These are phyloP conservation scores for Spizellomyces punctatus DNA, from an alignment of 192 early-diverging fungal genomes.

Conservation along the genomic window DNA sequence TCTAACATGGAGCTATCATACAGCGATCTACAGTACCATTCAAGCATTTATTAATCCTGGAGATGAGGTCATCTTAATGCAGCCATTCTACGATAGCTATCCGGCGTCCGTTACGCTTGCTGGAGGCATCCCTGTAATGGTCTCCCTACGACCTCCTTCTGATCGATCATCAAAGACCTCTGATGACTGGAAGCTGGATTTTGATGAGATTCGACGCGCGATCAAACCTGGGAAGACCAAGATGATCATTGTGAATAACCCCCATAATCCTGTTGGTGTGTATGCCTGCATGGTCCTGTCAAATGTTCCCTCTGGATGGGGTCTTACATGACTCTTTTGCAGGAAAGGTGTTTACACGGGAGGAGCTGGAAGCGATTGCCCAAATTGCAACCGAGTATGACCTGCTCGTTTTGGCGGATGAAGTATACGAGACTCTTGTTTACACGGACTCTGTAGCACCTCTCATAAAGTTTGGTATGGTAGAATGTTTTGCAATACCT, in stretches of 20 bases:
- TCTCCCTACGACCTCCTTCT: slow-evolving; percentile 71
- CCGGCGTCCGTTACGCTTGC: slow-evolving; percentile 73
- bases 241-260: slow-evolving; percentile 92
- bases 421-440: slow-evolving; percentile 93
- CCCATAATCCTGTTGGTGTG: slow-evolving; percentile 79
- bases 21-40: slow-evolving; percentile 78
- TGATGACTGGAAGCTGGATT: slow-evolving; percentile 86
- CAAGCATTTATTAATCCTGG: slow-evolving; percentile 71
- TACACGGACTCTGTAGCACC: slow-evolving; percentile 58
- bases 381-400: slow-evolving; percentile 77
- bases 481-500: not conserved
- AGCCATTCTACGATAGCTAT: slow-evolving; percentile 97
- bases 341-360: slow-evolving; percentile 76
- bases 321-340: slow-evolving; percentile 39
- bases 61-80: slow-evolving; percentile 90
- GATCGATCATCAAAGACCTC: slow-evolving; percentile 54
- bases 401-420: slow-evolving; percentile 87
- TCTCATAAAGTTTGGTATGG: slow-evolving; percentile 56
- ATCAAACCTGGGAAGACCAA: slow-evolving; percentile 73
- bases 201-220: slow-evolving; percentile 73
- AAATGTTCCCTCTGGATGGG: not conserved
- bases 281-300: not conserved
- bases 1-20: not conserved
- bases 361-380: slow-evolving; percentile 77
- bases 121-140: slow-evolving; percentile 84